A percentile compares a stretch with the other conserved stretches of the same genome.
Evolutionary conservation across 306 rosid species (phyloP).

Genomic region (Bauhinia variegata): DNA sequence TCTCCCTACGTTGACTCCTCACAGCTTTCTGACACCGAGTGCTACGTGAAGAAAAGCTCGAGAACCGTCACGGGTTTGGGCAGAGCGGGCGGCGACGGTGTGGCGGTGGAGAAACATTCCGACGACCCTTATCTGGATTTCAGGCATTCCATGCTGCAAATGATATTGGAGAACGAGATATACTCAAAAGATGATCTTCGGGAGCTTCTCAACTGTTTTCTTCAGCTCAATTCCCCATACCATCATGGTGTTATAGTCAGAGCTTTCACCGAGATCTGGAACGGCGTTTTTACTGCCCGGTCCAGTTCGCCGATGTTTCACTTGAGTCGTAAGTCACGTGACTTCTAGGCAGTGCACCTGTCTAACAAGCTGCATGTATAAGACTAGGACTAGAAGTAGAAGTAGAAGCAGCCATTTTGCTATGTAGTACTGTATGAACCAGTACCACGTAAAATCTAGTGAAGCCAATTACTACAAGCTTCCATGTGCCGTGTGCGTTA

Average conservation of each 20-base stretch:
- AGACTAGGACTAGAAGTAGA: too few species aligned
- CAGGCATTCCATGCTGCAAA: conserved; percentile 85
- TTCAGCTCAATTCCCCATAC: conserved; percentile 75
- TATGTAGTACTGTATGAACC: neutral
- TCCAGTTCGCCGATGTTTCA: conserved; percentile 35
- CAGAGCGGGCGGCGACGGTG: conserved; percentile 69
- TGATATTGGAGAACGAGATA: conserved; percentile 90
- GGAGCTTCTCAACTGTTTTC: conserved; percentile 77
- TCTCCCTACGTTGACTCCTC: conserved; percentile 45
- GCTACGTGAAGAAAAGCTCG: conserved; percentile 11
- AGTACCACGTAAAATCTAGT: conserved; percentile 28
- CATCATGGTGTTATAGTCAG: conserved; percentile 77
- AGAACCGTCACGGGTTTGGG: conserved; percentile 58
- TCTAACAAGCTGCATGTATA: neutral
- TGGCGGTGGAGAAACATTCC: conserved; percentile 91
- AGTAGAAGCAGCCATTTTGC: neutral
- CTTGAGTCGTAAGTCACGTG: conserved; percentile 52
- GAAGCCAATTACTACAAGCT: neutral
- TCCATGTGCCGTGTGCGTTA: conserved; percentile 15
- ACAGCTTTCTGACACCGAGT: conserved; percentile 39
- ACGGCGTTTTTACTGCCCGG: conserved; percentile 67
- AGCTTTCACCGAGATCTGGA: conserved; percentile 94
- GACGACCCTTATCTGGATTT: conserved; percentile 91
- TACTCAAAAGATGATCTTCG: conserved; percentile 76
- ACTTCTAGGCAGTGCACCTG: conserved; percentile 45